These are phyloP conservation scores for Microstroma glucosiphilum DNA, from an alignment of 1,284 basidiomycete genomes.

Conservation along the genomic window DNA sequence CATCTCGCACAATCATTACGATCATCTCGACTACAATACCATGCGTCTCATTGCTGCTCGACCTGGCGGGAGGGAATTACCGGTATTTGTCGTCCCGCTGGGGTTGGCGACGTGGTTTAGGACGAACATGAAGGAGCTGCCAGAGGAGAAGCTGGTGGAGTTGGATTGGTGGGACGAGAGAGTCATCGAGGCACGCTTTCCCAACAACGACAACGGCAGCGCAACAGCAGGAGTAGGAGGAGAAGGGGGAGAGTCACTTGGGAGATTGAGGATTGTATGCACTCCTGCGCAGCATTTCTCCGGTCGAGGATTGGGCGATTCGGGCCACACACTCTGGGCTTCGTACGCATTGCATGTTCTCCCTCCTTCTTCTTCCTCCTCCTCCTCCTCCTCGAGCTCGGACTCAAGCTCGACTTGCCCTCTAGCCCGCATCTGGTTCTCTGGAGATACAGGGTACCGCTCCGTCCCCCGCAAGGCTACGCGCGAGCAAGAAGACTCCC, in stretches of 20 bases:
- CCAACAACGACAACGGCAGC: neutral
- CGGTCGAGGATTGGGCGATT: constrained; percentile 20
- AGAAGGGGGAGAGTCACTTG: neutral
- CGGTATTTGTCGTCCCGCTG: constrained; percentile 34
- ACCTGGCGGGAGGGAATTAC: neutral
- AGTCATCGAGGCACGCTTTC: constrained; percentile 9
- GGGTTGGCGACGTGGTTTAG: constrained; percentile 29
- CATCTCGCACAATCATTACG: constrained; percentile 41
- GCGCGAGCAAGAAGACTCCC: constrained; percentile 19
- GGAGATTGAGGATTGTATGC: constrained; percentile 25
- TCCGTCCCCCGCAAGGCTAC: constrained; percentile 22
- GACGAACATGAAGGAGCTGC: constrained; percentile 20
- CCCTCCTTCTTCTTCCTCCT: neutral
- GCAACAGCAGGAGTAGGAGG: no score
- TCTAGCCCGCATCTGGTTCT: constrained; percentile 5
- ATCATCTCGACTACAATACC: constrained; percentile 35
- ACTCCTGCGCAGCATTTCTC: constrained; percentile 39
- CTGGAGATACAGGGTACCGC: constrained; percentile 28
- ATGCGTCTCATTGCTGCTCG: constrained; percentile 24
- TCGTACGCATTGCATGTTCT: constrained; percentile 4
- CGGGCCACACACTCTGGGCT: constrained; percentile 35
- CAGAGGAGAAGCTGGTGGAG: constrained; percentile 34
- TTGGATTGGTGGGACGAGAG: constrained; percentile 40
- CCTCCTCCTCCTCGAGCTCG: no score
- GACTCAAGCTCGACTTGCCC: neutral